phyloP scores from a whole-genome alignment of 495 filamentous ascomycete genomes.

The Tuber calosporum region DNA sequence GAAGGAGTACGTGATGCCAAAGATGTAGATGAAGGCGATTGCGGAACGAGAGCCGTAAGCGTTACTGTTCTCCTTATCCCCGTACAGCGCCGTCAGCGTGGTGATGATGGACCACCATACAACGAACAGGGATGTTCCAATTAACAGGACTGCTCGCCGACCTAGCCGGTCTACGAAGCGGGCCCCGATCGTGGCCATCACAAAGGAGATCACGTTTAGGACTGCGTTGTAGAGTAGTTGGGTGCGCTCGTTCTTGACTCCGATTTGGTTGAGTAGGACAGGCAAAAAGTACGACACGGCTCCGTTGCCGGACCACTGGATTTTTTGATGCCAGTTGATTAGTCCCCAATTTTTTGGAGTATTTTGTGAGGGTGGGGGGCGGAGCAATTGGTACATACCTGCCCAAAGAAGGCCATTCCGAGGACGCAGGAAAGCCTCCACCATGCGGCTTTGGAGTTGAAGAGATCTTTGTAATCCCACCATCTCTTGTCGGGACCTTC shows the following conservation, averaged over 20 bases:
- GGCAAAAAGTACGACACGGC: slow-evolving; percentile 55
- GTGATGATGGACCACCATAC: slow-evolving; percentile 55
- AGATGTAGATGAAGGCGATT: slow-evolving; percentile 41
- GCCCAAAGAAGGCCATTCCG: slow-evolving; percentile 58
- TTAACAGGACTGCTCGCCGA: slow-evolving; percentile 55
- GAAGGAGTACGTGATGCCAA: slow-evolving; percentile 41
- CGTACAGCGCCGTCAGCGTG: slow-evolving; percentile 45
- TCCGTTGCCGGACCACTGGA: slow-evolving; percentile 55
- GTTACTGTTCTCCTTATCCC: slow-evolving; percentile 44
- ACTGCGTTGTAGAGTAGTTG: slow-evolving; percentile 52
- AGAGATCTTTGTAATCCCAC: slow-evolving; percentile 61
- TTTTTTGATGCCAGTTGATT: slow-evolving; percentile 12
- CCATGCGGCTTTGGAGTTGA: slow-evolving; percentile 51
- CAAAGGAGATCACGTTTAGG: slow-evolving; percentile 60
- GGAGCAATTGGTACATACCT: slow-evolving; percentile 36
- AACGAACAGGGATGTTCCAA: slow-evolving; percentile 50
- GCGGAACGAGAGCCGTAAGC: slow-evolving; percentile 45
- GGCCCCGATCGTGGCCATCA: slow-evolving; percentile 61
- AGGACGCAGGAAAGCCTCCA: slow-evolving; percentile 47
- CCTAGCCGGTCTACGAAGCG: slow-evolving; percentile 61
- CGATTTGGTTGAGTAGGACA: slow-evolving; percentile 49
- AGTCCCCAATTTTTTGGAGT: background rate
- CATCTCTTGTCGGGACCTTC: slow-evolving; percentile 61
- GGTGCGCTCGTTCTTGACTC: slow-evolving; percentile 48
- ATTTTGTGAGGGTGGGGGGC: background rate